Evolutionary conservation across 805 yeast genomes (phyloP), one percentile per base, ranked within the genome.

Genomic region (Candida orba): DNA sequence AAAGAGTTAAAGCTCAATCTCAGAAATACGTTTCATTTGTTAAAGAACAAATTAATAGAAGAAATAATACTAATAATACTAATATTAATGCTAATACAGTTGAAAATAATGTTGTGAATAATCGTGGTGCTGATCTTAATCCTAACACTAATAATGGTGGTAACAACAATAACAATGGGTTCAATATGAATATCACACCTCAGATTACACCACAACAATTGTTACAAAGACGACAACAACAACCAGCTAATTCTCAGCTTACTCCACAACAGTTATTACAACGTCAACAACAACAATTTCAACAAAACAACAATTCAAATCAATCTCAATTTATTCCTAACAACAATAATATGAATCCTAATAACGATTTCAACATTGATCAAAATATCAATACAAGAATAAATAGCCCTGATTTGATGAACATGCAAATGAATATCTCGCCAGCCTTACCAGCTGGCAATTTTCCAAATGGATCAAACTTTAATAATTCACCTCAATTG

Each of bases 1-100:
- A 78, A 36, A 82, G 80, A 61, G 73, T 88, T 44, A 78, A 81
- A 48, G 66, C 71, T 38, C 95, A 88, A 53, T 79, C 85, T 44
- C 84, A 80, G 43, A 77, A 80, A 57, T 88, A 83, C 57, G 79
- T 84, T 65, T 78, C 78, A 41, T 84, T 77, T 60, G 88, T 88
- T 50, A 78, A 79, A 47, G 86, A 82, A 31, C 86, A 78, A 50
- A 57, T 78, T 41, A 49, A 58, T 31, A 59, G 66, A 43, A 62
- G 63, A 39, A 49, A 48, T 20, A 47, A 47, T 1, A n/a, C n/a
- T n/a, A 45, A 63, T 54, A 66, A 66, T 45, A 14, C 37, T 15
- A 35, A 32, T 14, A n/a, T 14, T 20, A 33, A 23, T 39, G 22
- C 23, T 25, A 27, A 10, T 14, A 18, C 15, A 18, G 12, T 18